Evolutionary conservation across 1,139 yeast species (phyloP), one percentile per base, ranked within the genome.

Genomic region (Protomyces arabidopsidicola): DNA sequence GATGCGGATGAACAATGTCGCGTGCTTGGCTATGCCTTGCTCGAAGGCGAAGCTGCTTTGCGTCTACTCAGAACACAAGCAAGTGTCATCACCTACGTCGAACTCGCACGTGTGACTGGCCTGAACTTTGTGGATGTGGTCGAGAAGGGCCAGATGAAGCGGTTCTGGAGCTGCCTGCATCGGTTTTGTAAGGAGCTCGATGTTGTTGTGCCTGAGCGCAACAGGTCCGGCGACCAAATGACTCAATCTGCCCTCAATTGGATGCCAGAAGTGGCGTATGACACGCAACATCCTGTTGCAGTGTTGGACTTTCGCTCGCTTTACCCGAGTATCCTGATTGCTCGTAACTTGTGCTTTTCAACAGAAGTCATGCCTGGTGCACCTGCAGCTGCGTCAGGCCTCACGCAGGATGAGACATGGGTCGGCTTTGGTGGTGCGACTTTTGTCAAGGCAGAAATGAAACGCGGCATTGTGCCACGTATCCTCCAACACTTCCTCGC

Each of bases 201-300:
- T 9, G 50, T 53, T 31, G 54, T 60, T 35, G 58, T 60, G 53
- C 63, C 63, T 12, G 58, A 50, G 14, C 53, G 54, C 22, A 34
- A 48, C 1, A 42, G 58, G 3, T 55, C 53, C 2, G 63, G 58
- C 24, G 57, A 45, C 14, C 63, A 60, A 18, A 60, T 60, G 63
- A 48, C 58, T 1, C 54, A 60, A 31, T 45, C 54, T n/a, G 58
- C 63, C n/a, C 38, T 60, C 35, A 60, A 60, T 39, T 60, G 54
- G 45, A 60, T 60, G 63, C 63, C 63, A 5, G 54, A 53, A n/a
- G 54, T 53, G 12, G 63, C 57, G 16, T 60, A 60, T n/a, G 63
- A 60, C 24, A 53, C 58, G 3, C 54, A 60, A 9, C 53, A 60
- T 14, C 63, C 63, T 12, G 54, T 60, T 10, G 54, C 53, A 10